phyloP scores from a whole-genome alignment of 352 stramenopile genomes.

The Phytophthora meadii region DNA sequence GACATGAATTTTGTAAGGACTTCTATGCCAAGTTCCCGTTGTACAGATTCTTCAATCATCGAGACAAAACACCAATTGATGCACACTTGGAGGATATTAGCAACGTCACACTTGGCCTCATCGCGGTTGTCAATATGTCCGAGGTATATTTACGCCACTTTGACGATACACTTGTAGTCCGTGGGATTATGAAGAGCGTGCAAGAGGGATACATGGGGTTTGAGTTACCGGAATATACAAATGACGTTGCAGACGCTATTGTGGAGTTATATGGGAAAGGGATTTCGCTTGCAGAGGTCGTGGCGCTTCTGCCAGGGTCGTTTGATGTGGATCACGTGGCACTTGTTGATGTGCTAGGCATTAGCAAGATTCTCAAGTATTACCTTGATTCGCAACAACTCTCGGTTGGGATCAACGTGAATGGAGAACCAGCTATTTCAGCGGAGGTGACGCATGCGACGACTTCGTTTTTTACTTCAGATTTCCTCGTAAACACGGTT shows the following conservation, averaged over 20 bases:
- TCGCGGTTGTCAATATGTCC: slow-evolving; percentile 32
- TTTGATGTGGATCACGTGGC: slow-evolving; percentile 25
- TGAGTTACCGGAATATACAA: slow-evolving; percentile 19
- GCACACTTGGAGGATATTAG: slow-evolving; percentile 31
- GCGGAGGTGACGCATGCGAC: background rate
- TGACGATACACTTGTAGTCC: slow-evolving; percentile 30
- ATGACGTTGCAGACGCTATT: slow-evolving; percentile 27
- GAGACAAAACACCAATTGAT: slow-evolving; percentile 8
- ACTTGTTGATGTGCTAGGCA: slow-evolving; percentile 33
- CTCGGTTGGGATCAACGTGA: slow-evolving; percentile 42
- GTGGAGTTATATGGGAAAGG: slow-evolving; percentile 28
- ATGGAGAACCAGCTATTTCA: slow-evolving; percentile 30
- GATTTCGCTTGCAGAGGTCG: slow-evolving; percentile 29
- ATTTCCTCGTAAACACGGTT: slow-evolving; percentile 33
- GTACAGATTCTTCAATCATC: slow-evolving; percentile 38
- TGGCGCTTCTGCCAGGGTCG: slow-evolving; percentile 23
- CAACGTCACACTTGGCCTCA: slow-evolving; percentile 27
- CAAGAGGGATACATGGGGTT: slow-evolving; percentile 30
- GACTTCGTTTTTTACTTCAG: slow-evolving; percentile 1
- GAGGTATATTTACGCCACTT: slow-evolving; percentile 39
- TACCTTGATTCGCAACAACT: slow-evolving; percentile 26
- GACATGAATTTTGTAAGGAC: slow-evolving; percentile 43
- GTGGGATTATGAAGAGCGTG: slow-evolving; percentile 42
- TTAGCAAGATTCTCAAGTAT: slow-evolving; percentile 24
- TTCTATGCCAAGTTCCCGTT: slow-evolving; percentile 28